Percentiles rank a stretch among this genome's conserved stretches.
These are phyloP conservation scores for Chrysoporthe deuterocubensis DNA, from an alignment of 2,329 filamentous ascomycete genomes.

Conservation along the genomic window DNA sequence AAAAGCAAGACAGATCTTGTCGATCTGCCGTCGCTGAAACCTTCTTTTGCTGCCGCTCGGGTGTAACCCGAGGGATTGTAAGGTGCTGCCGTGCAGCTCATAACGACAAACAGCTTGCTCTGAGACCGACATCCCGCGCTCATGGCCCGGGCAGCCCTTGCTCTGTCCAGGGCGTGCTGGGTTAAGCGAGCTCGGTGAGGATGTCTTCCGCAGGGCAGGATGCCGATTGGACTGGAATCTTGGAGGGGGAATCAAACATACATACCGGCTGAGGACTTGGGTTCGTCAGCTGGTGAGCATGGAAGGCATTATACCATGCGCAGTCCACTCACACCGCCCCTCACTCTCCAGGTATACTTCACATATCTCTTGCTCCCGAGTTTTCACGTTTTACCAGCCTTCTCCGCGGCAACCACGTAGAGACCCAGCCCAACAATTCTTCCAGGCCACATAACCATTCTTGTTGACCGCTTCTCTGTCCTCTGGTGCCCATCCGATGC, in stretches of 20 bases:
- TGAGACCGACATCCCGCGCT: background rate
- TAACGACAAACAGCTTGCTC: background rate
- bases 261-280: no score
- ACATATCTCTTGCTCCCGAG: background rate
- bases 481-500: constrained; percentile 18
- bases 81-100: background rate
- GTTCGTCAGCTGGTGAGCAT: no score
- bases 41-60: constrained; percentile 1
- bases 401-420: constrained; percentile 2
- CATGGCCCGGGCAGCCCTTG: background rate
- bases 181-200: background rate
- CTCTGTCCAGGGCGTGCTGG: background rate
- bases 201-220: background rate
- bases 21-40: constrained; percentile 9
- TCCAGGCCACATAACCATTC: constrained; percentile 17
- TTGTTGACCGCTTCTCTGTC: constrained; percentile 4
- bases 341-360: no score
- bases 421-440: constrained; percentile 14
- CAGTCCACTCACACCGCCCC: no score
- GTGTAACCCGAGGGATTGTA: background rate
- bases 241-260: background rate
- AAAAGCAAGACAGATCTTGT: constrained; percentile 7
- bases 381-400: constrained; percentile 15
- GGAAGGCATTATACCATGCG: no score
- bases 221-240: background rate